Evolutionary conservation across 129 eudicot species (phyloP).

Genomic region (Kitagawia praeruptora): DNA sequence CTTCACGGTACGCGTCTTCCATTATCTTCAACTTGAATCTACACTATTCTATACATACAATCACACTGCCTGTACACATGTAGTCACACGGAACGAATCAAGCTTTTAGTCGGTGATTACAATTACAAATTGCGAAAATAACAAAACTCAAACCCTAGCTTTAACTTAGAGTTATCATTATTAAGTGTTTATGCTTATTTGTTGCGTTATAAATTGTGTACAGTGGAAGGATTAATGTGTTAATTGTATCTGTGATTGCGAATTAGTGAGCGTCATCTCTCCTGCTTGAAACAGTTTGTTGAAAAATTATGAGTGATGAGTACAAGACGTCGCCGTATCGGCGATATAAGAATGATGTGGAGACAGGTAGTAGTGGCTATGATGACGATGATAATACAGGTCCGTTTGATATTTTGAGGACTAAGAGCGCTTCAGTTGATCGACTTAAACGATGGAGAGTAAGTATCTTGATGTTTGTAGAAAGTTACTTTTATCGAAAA

Average conservation of each 20-base stretch:
- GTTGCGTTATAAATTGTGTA: not conserved
- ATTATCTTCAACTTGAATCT: not conserved
- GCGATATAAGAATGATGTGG: slow-evolving; percentile 43
- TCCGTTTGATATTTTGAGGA: slow-evolving; percentile 65
- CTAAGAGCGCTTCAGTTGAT: slow-evolving; percentile 71
- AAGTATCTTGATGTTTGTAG: not conserved
- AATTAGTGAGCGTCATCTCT: slow-evolving; percentile 53
- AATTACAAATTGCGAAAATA: not conserved
- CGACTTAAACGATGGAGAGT: slow-evolving; percentile 85
- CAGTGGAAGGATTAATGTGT: not conserved
- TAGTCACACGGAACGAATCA: not conserved
- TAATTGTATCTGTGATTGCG: not conserved
- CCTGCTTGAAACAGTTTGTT: slow-evolving; percentile 53
- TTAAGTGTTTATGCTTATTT: not conserved
- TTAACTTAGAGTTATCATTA: not conserved
- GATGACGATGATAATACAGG: slow-evolving; percentile 34
- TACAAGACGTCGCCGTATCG: slow-evolving; percentile 40
- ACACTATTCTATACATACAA: not conserved
- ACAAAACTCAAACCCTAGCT: not conserved
- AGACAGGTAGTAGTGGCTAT: slow-evolving; percentile 26
- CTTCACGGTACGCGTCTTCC: not conserved
- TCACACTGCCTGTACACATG: not conserved
- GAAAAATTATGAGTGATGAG: slow-evolving; percentile 26
- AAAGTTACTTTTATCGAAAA: not conserved
- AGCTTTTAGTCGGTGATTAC: not conserved